phyloP scores from a whole-genome alignment of 83 land plant genomes.

The Isoetes engelmannii region DNA sequence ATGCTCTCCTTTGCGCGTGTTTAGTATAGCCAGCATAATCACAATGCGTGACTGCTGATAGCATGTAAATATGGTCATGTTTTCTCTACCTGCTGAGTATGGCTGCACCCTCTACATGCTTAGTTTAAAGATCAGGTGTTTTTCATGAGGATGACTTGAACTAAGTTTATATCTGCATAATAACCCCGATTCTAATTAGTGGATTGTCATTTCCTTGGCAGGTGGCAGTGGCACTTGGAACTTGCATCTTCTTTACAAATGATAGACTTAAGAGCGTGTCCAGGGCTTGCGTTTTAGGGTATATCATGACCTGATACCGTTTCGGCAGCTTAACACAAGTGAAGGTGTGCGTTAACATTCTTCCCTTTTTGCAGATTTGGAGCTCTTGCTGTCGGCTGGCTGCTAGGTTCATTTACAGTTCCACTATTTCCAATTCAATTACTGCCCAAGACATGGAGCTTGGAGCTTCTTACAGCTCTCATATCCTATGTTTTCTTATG shows the following conservation, averaged over 20 bases:
- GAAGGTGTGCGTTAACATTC: not conserved
- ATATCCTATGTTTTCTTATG: conserved; percentile 4
- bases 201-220: not conserved
- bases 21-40: not conserved
- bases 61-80: no score
- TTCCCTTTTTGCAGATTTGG: conserved; percentile 2
- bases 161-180: no score
- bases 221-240: conserved; percentile 5
- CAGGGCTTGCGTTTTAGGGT: conserved; percentile 3
- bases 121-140: no score
- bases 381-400: conserved; percentile 4
- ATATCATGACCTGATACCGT: not conserved
- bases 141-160: no score
- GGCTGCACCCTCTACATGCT: no score
- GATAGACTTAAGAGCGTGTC: conserved; percentile 5
- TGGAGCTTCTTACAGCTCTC: conserved; percentile 9
- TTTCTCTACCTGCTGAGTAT: no score
- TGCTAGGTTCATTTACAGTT: not conserved
- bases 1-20: not conserved
- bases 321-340: not conserved
- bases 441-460: not conserved
- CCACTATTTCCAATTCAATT: not conserved
- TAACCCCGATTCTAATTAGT: not conserved
- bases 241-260: conserved; percentile 4
- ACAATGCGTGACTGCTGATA: no score